These are phyloP conservation scores for Alopecurus myosuroides DNA, from an alignment of 176 grass and related monocot species.

Conservation along the genomic window DNA sequence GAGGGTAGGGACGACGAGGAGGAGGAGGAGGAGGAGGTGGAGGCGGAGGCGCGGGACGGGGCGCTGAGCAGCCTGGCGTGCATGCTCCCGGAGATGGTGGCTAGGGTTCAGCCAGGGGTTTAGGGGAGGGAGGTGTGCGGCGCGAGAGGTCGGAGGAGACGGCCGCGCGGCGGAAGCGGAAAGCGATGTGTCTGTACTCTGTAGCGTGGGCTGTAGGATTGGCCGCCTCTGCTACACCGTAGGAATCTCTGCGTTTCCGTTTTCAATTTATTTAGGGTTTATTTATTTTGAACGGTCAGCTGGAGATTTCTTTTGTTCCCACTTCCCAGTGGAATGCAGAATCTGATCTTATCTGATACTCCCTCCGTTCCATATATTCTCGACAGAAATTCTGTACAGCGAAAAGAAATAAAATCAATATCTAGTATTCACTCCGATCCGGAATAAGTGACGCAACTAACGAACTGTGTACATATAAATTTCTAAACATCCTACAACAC, in stretches of 20 bases:
- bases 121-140: slow-evolving; percentile 12
- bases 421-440: too few relatives aligned
- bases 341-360: too few relatives aligned
- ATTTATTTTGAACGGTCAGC: background rate
- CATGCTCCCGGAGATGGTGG: slow-evolving; percentile 33
- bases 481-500: too few relatives aligned
- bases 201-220: background rate
- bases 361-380: too few relatives aligned
- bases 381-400: too few relatives aligned
- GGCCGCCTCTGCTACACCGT: background rate
- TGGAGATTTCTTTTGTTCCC: background rate
- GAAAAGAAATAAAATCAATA: too few relatives aligned
- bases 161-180: slow-evolving; percentile 15
- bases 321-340: background rate
- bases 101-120: slow-evolving; percentile 51
- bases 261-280: background rate
- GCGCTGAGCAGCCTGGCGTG: slow-evolving; percentile 37
- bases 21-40: background rate
- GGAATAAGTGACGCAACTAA: too few relatives aligned
- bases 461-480: too few relatives aligned
- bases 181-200: background rate
- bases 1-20: background rate
- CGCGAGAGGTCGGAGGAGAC: slow-evolving; percentile 1
- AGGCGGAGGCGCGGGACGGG: slow-evolving; percentile 12
- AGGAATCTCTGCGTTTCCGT: background rate